Evolutionary conservation across 352 stramenopile species (phyloP), one percentile per base, ranked within the genome.

Genomic region (Pythium coloratum): DNA sequence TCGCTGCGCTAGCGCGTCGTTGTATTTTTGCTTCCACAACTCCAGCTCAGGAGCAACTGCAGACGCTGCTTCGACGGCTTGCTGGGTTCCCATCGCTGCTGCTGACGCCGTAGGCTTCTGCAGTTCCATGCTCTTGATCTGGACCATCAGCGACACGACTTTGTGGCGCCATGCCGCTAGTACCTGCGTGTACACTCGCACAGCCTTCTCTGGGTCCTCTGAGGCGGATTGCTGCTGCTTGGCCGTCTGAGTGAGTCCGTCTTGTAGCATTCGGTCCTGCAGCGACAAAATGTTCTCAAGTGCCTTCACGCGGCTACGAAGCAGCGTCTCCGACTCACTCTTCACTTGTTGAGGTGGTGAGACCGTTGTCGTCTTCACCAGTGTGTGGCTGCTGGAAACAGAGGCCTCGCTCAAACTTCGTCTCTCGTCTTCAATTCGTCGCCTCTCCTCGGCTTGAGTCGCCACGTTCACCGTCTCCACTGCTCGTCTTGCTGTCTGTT

Each of bases 1-100:
- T 12, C 81, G 79, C 56, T 91, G 81, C n/a, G 85, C 82, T 44
- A 81, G 62, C n/a, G 73, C 70, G 67, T 93, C 85, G 10, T 55
- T 61, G 6, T 64, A 67, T 30, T 80, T 84, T 47, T 91, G 81
- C 38, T 74, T 74, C 78, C 81, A 89, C 47, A 88, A 33, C 30
- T 87, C 72, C 1, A 76, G 34, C 18, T 88, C 64, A 6, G 74
- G 62, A 44, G 71, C 61, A 3, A 80, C 20, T 0, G 46, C 46
- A 32, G 46, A 53, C 20, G 20, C 46, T 8, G 46, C 1, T 6
- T 53, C 46, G 2, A 16, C 46, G 1, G 18, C 8, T 32, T 14
- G n/a, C 46, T 32, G 46, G 3, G 24, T 26, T 9, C 5, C 44
- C 7, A 0, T 53, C 20, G 6, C 7, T 16, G 6, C 18, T 32